Evolutionary conservation across 352 stramenopile species (phyloP).

Genomic region (Phytophthora europaea): DNA sequence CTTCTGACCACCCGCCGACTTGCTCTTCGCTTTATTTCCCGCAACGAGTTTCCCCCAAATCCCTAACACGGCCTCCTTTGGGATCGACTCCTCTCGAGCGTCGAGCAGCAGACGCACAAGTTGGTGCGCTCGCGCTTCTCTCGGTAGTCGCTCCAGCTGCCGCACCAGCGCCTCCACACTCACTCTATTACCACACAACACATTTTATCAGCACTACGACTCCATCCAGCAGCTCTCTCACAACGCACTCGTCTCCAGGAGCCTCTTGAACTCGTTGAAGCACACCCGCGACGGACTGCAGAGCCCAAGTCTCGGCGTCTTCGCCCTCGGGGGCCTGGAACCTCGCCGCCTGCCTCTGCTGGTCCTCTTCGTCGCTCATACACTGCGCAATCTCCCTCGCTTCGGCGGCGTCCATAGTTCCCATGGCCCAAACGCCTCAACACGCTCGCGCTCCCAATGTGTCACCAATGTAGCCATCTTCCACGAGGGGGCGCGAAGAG

Average conservation of each 20-base stretch:
- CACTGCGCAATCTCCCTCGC: slow-evolving; percentile 48
- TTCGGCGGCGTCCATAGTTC: slow-evolving; percentile 40
- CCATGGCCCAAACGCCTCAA: slow-evolving; percentile 10
- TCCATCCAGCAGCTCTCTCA: not conserved
- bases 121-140: slow-evolving; percentile 41
- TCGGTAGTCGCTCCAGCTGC: slow-evolving; percentile 45
- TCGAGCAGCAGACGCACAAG: slow-evolving; percentile 64
- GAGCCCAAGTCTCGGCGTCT: slow-evolving; percentile 31
- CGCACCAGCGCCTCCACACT: slow-evolving; percentile 45
- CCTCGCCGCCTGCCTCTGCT: slow-evolving; percentile 14
- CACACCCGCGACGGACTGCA: slow-evolving; percentile 46
- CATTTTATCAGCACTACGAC: not conserved
- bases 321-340: slow-evolving; percentile 10
- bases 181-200: slow-evolving; percentile 32
- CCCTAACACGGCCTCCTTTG: slow-evolving; percentile 57
- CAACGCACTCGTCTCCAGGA: slow-evolving; percentile 54
- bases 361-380: slow-evolving; percentile 56
- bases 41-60: slow-evolving; percentile 62
- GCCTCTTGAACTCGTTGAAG: slow-evolving; percentile 51
- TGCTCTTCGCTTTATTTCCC: slow-evolving; percentile 5
- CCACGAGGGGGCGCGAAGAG: not conserved
- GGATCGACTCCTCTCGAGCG: slow-evolving; percentile 59
- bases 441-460: slow-evolving; percentile 7
- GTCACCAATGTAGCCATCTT: slow-evolving; percentile 44
- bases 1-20: not conserved